phyloP scores from a whole-genome alignment of 116 monocot genomes.

The Papilionanthe hybrid region DNA sequence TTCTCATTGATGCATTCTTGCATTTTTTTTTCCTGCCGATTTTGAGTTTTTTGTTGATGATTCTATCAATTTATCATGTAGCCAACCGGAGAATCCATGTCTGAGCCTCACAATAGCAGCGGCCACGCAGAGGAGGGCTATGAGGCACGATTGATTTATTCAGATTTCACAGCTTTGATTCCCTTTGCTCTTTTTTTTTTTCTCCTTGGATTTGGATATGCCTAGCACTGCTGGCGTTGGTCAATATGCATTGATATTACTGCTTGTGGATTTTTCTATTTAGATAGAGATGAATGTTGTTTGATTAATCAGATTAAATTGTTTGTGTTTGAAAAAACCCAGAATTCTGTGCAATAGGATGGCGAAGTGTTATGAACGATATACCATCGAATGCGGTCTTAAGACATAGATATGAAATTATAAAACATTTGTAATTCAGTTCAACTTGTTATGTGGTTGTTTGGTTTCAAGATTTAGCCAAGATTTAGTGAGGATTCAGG shows the following conservation, averaged over 20 bases:
- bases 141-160: conserved; percentile 3
- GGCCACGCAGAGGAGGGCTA: neutral
- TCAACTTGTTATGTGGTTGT: neutral
- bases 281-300: neutral
- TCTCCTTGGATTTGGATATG: neutral
- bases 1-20: neutral
- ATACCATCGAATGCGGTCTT: neutral
- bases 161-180: neutral
- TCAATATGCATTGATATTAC: neutral
- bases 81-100: conserved; percentile 8
- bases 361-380: neutral
- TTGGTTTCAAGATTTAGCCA: too few relatives aligned
- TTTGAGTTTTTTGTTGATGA: conserved; percentile 7
- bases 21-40: neutral
- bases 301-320: neutral
- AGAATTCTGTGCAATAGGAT: neutral
- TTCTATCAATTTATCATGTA: neutral
- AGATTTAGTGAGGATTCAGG: too few relatives aligned
- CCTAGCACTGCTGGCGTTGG: neutral
- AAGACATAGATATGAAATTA: neutral
- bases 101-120: neutral
- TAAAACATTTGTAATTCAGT: neutral
- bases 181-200: neutral
- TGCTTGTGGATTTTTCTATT: neutral
- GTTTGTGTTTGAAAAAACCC: neutral